Base-by-base conservation (phyloP, 306 rosid species). In the Cicer pinnatifidum region DNA sequence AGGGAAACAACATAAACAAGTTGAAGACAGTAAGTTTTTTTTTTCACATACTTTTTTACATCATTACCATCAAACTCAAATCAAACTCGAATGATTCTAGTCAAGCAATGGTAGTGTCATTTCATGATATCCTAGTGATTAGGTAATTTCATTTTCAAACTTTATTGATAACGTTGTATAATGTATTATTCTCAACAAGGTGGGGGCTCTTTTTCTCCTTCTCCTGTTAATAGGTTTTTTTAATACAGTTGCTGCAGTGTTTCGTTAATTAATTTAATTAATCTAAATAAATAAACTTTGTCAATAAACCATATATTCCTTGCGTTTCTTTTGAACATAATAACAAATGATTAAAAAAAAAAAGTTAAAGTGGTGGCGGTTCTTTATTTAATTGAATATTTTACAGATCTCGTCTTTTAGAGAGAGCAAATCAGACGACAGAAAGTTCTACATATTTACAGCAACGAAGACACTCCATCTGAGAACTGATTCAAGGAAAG, bases 381-480 rank as follows among this genome's bases (percentile, higher is more conserved):
- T 38, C 9, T 11, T 8, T 4, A 37, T 64, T 19, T 5, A 63
- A 43, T 78, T 23, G 41, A 8, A 57, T 75, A 19, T 39, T 69
- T 28, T 20, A 48, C 92, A 91, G 96, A 86, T 91, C 77, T 91
- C 96, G 11, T 91, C 96, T 0, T 89, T 91, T 68, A 86, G 97
- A 67, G 96, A 94, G 79, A 94, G 99, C 91, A 94, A 91, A 70
- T 91, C 99, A 37, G 99, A 94, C 57, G 95, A 94, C 50, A 80
- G 90, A 67, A 83, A 86, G 40, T 89, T 94, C 74, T 91, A 91
- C 52, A 88, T 94, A 75, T 91, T 90, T 64, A 91, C 97, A 9
- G 95, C 99, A 41, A 94, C 96, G 3, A 94, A 94, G 87, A 94
- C 99, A 33, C 97, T 94, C 69, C 99, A 94, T 80, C 82, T 94